Evolutionary conservation across 2,329 filamentous ascomycete genomes (phyloP).

Genomic region (Aspergillus niger): DNA sequence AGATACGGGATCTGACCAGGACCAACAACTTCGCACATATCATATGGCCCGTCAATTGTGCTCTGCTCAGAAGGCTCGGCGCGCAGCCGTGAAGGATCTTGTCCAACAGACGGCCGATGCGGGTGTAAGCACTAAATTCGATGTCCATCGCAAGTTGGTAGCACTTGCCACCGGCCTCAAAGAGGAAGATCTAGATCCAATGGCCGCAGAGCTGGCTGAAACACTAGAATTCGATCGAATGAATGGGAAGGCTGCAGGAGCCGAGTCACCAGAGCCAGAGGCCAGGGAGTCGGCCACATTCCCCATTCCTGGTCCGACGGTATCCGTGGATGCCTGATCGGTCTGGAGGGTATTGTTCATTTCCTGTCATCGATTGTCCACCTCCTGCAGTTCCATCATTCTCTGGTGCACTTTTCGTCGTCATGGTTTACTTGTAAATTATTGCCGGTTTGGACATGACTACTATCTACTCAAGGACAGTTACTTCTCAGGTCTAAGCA

Average conservation of each 20-base stretch:
- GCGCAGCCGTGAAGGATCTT: slow-evolving; percentile 42
- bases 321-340: slow-evolving; percentile 37
- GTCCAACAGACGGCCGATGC: slow-evolving; percentile 48
- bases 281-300: slow-evolving; percentile 30
- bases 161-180: slow-evolving; percentile 50
- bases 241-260: slow-evolving; percentile 36
- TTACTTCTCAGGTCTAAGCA: no score
- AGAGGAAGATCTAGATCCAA: slow-evolving; percentile 51
- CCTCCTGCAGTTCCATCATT: neutral
- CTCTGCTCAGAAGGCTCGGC: slow-evolving; percentile 37
- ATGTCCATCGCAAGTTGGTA: slow-evolving; percentile 51
- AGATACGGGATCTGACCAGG: slow-evolving; percentile 22
- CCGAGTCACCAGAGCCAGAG: slow-evolving; percentile 33
- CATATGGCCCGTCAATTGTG: slow-evolving; percentile 35
- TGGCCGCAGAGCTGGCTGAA: slow-evolving; percentile 49
- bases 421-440: slow-evolving; percentile 6
- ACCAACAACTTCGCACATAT: slow-evolving; percentile 36
- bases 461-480: neutral
- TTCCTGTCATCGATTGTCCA: slow-evolving; percentile 2
- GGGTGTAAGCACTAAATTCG: slow-evolving; percentile 49
- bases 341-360: neutral
- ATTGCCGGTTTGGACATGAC: neutral
- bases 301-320: slow-evolving; percentile 28
- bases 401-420: neutral
- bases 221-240: slow-evolving; percentile 48